phyloP scores from a whole-genome alignment of 257 asterid species.

The Galeopsis tetrahit region DNA sequence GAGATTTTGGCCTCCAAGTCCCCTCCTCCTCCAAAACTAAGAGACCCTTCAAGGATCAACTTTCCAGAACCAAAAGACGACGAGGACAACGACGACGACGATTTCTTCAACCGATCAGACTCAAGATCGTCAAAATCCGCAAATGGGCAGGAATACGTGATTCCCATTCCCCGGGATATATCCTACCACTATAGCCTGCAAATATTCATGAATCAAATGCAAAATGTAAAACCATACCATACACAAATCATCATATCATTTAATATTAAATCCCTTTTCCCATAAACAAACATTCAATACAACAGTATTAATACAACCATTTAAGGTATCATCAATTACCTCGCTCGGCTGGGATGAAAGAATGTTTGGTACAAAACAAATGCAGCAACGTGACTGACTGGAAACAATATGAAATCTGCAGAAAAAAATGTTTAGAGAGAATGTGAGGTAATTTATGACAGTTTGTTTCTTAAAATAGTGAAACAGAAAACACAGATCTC shows the following conservation, averaged over 20 bases:
- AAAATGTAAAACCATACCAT: too few relatives aligned
- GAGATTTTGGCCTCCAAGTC: slow-evolving; percentile 55
- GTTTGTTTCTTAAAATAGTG: slow-evolving; percentile 32
- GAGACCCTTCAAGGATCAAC: slow-evolving; percentile 56
- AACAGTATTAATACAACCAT: too few relatives aligned
- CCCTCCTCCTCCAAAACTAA: slow-evolving; percentile 52
- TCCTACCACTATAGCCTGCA: slow-evolving; percentile 14
- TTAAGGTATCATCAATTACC: too few relatives aligned
- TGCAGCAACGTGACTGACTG: slow-evolving; percentile 29
- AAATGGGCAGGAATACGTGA: slow-evolving; percentile 53
- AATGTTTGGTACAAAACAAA: slow-evolving; percentile 17
- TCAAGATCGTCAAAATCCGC: slow-evolving; percentile 43
- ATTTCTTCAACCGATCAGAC: too few relatives aligned
- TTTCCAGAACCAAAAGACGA: slow-evolving; percentile 49
- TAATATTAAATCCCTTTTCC: too few relatives aligned
- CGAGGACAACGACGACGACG: too few relatives aligned
- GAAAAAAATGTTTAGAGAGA: neutral
- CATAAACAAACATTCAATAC: too few relatives aligned
- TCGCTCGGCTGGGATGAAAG: slow-evolving; percentile 30
- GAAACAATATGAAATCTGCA: slow-evolving; percentile 2
- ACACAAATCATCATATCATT: too few relatives aligned
- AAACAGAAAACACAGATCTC: slow-evolving; percentile 34
- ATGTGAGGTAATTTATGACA: neutral
- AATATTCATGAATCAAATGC: neutral
- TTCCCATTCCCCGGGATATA: slow-evolving; percentile 64